Base-by-base conservation (phyloP, 306 rosid genomes). In the Dryas alaskensis region DNA sequence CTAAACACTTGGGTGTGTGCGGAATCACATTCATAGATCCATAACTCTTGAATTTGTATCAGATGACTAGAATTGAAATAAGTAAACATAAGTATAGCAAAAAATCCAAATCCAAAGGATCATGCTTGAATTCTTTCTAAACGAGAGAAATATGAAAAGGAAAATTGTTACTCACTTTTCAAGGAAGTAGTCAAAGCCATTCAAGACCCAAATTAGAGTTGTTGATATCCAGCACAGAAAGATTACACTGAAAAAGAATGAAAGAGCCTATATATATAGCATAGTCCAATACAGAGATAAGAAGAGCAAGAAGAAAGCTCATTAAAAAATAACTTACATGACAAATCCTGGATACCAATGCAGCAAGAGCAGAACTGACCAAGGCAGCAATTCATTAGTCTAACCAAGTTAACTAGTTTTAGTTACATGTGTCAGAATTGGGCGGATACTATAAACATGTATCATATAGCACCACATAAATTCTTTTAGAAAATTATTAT, bases 311-410 rank as follows among this genome's bases (percentile, higher is more conserved):
- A 31, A 59, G 16, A 8, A 51, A 47, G 59, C 42, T 67, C 37
- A 1, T 1, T 60, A 31, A 49, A 51, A 68, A 8, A 59, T 13
- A 17, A 40, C 92, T 87, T 78, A 91, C 97, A 75, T 81, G 45
- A 87, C 76, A 57, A 88, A 86, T 71, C 92, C 92, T 7, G 93
- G 92, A 47, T 92, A 87, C 93, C 93, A 90, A 73, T 87, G 82
- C 74, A 85, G 60, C 57, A 84, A 77, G 73, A 84, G 76, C 59
- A 85, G 64, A 75, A 83, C 93, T 88, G 87, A 80, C 61, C 82
- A 86, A 81, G 81, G 60, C 63, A 80, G 16, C 64, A 81, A 75
- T 62, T 60, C 69, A 65, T 81, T 58, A 78, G 63, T 78, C 77
- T 78, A 64, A 64, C 60, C 60, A 53, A 27, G 48, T 51, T 60